Base-by-base conservation (phyloP, 1,284 basidiomycete genomes). In the Apiotrichum domesticum region DNA sequence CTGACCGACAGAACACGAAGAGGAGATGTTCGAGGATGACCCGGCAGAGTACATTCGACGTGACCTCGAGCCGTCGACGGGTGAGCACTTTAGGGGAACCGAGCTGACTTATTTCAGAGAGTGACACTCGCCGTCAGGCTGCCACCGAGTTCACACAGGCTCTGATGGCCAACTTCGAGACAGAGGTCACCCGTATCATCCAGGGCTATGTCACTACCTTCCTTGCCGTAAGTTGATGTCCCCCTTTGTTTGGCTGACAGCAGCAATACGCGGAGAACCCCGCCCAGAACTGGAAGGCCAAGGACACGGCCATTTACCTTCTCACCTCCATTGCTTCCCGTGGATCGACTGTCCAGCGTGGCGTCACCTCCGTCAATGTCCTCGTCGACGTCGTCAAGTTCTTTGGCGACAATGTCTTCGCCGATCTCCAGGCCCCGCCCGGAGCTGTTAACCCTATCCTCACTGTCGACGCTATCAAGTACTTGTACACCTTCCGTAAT, bases 1-100 rank as follows among this genome's bases (percentile, higher is more conserved):
- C 64, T 63, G 42, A 66, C 53, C 3, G 3, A 2, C 15, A 71
- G 87, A 89, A 53, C 87, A 92, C 63, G 94, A 98, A 62, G 83
- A 94, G 58, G 95, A 98, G 70, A 87, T 94, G 75, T 98, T 98
- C 69, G 92, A 98, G 75, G 95, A 98, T 62, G 93, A 97, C 66
- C 95, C 95, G 0, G 83, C 95, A 48, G 95, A 98, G 71, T 98
- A 90, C 73, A 90, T 98, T 63, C 85, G 93, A 15, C 81, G 90
- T 35, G 94, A 98, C 72, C 79, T 98, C 13, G 76, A 78, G 58
- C 73, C 75, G 1, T 76, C 77, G 1, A 71, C 72, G 2, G 37
- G 37, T 39, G 13, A 39, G 37, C 13, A 13, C 8, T 39, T 39
- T 13, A 39, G 2, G 13, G 8, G 8, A 8, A 39, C 13, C 13